A percentile compares a stretch with the other conserved stretches of the same genome.
Evolutionary conservation across 176 grass and related monocot species (phyloP).

Genomic region (Cenchrus fungigraminus): DNA sequence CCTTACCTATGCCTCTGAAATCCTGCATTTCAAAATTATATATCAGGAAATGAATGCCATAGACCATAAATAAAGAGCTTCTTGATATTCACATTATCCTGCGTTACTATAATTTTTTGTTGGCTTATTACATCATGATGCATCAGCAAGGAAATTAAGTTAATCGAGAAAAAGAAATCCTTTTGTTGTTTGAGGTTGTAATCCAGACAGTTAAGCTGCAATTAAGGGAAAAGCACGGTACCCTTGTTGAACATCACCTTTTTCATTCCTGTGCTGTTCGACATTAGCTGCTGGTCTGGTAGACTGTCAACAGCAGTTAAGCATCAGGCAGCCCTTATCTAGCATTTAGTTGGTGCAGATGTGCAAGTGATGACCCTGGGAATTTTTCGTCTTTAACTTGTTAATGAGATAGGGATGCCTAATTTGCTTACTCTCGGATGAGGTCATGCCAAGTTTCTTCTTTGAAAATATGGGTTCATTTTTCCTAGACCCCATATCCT

Average conservation of each 20-base stretch:
- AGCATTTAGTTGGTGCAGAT: constrained; percentile 40
- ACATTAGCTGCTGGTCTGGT: constrained; percentile 41
- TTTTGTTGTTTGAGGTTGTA: not conserved
- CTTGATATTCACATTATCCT: not conserved
- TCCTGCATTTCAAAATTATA: not conserved
- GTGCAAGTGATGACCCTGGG: not conserved
- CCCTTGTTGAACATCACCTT: constrained; percentile 1
- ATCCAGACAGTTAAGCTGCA: not conserved
- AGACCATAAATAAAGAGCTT: constrained; percentile 6
- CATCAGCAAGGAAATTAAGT: not conserved
- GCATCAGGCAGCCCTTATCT: constrained; percentile 32
- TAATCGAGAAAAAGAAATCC: not conserved
- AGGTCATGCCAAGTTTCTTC: not conserved
- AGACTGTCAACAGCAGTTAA: constrained; percentile 39
- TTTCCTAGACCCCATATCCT: not conserved
- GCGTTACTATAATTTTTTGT: not conserved
- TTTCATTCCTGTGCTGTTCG: not conserved
- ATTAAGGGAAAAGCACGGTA: not conserved
- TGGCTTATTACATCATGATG: not conserved
- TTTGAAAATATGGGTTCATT: not conserved
- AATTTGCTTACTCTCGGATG: constrained; percentile 11
- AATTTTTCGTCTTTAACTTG: not conserved
- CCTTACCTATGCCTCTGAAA: constrained; percentile 2
- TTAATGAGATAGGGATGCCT: not conserved
- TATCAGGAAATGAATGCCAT: constrained; percentile 12